phyloP scores from a whole-genome alignment of 352 stramenopile species.

The Pilasporangium apinafurcum region DNA sequence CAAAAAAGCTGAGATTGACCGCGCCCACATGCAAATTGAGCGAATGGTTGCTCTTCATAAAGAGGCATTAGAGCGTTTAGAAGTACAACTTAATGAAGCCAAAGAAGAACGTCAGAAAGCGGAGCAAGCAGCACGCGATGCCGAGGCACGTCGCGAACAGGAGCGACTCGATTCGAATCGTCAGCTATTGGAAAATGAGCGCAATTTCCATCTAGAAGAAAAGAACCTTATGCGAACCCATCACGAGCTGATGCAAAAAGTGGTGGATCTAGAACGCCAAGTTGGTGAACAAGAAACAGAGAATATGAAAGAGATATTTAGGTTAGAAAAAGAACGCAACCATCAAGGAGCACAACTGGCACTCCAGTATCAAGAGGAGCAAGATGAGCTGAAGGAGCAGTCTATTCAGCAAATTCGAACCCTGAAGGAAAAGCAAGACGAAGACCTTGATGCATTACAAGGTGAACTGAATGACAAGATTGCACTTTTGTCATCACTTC shows the following conservation, averaged over 20 bases:
- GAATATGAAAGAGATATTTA: conserved; percentile 60
- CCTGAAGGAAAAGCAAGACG: conserved; percentile 54
- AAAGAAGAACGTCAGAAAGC: conserved; percentile 48
- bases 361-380: conserved; percentile 41
- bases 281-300: conserved; percentile 57
- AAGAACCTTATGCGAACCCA: conserved; percentile 55
- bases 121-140: conserved; percentile 27
- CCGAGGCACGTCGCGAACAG: conserved; percentile 32
- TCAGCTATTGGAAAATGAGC: conserved; percentile 55
- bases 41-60: conserved; percentile 48
- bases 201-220: conserved; percentile 64
- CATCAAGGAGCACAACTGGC: conserved; percentile 29
- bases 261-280: conserved; percentile 56
- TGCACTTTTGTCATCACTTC: conserved; percentile 33
- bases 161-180: conserved; percentile 39
- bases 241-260: conserved; percentile 51
- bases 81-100: conserved; percentile 44
- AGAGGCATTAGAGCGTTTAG: conserved; percentile 42
- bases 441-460: conserved; percentile 37
- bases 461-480: conserved; percentile 44
- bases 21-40: conserved; percentile 48
- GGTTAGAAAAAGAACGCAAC: conserved; percentile 48
- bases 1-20: conserved; percentile 49
- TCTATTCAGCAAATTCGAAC: conserved; percentile 58
- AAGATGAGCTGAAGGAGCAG: conserved; percentile 53